Percentiles rank a stretch among this genome's conserved stretches.
Conservation (phyloP, 2,329 filamentous ascomycete species). For the Microascus cirrosus region DNA sequence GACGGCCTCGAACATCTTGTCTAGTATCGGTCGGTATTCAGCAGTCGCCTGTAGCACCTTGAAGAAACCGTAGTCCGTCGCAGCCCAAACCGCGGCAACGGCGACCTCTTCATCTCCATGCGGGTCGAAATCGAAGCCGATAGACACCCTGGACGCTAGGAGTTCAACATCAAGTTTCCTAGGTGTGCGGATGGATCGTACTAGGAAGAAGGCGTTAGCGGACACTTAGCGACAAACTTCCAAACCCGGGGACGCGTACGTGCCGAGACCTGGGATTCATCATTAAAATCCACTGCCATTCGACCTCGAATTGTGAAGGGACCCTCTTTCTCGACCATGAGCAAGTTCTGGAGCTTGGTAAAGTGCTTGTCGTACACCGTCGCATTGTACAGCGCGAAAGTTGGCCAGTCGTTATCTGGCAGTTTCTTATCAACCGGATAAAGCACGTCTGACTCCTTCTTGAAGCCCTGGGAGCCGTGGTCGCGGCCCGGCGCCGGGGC, state of each 20-base stretch:
- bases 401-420: conserved; percentile 40
- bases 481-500: conserved; percentile 33
- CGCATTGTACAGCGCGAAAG: conserved; percentile 50
- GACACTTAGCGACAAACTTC: not conserved
- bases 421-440: conserved; percentile 21
- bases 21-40: conserved; percentile 43
- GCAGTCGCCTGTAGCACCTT: conserved; percentile 46
- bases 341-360: conserved; percentile 40
- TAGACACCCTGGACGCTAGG: conserved; percentile 30
- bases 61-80: conserved; percentile 56
- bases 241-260: not conserved
- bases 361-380: conserved; percentile 45
- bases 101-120: not conserved
- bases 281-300: conserved; percentile 29
- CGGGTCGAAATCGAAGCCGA: conserved; percentile 38
- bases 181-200: conserved; percentile 16
- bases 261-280: not conserved
- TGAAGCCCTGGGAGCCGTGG: conserved; percentile 20
- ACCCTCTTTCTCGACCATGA: conserved; percentile 46
- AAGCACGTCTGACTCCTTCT: conserved; percentile 22
- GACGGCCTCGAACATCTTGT: conserved; percentile 52
- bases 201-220: conserved; percentile 11
- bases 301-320: conserved; percentile 52
- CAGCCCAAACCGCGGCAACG: conserved; percentile 49
- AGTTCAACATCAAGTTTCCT: conserved; percentile 39